Conservation (phyloP, 129 eudicot species). For the Artemisia argyi region DNA sequence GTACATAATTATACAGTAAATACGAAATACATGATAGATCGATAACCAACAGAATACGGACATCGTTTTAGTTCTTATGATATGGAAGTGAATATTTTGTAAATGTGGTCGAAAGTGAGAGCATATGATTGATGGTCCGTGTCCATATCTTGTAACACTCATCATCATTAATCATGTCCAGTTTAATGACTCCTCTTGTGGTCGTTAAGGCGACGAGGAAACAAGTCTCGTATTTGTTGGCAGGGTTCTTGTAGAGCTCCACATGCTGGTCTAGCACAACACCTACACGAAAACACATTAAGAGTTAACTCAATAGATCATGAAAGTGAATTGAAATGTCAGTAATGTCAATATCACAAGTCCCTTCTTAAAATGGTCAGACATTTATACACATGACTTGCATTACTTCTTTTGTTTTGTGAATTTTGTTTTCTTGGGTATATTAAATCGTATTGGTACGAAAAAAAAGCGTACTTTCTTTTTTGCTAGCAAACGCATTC, state of each 20-base stretch:
- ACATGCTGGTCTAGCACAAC: constrained; percentile 62
- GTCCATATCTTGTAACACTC: constrained; percentile 72
- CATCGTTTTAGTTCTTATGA: constrained; percentile 32
- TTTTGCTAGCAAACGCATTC: constrained; percentile 62
- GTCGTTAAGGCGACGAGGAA: constrained; percentile 72
- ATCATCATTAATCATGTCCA: constrained; percentile 78
- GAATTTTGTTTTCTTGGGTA: background rate
- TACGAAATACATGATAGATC: constrained; percentile 15
- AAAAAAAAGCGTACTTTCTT: constrained; percentile 53
- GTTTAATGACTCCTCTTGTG: constrained; percentile 64
- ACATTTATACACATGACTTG: background rate
- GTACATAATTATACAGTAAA: constrained; percentile 30
- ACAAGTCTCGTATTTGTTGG: constrained; percentile 55
- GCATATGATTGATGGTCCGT: constrained; percentile 68
- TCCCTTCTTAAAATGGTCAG: too few species aligned
- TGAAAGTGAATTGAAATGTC: too few species aligned
- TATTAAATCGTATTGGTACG: background rate
- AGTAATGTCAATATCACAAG: too few species aligned
- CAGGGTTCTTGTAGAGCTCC: constrained; percentile 70
- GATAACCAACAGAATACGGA: constrained; percentile 8
- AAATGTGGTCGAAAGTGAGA: constrained; percentile 53
- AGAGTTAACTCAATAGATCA: background rate
- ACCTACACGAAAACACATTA: constrained; percentile 34
- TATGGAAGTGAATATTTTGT: constrained; percentile 57
- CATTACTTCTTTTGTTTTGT: background rate